Percentiles rank a stretch among this genome's conserved stretches.
These are phyloP conservation scores for Colletotrichum noveboracense DNA, from an alignment of 2,329 filamentous ascomycete species.

Conservation along the genomic window DNA sequence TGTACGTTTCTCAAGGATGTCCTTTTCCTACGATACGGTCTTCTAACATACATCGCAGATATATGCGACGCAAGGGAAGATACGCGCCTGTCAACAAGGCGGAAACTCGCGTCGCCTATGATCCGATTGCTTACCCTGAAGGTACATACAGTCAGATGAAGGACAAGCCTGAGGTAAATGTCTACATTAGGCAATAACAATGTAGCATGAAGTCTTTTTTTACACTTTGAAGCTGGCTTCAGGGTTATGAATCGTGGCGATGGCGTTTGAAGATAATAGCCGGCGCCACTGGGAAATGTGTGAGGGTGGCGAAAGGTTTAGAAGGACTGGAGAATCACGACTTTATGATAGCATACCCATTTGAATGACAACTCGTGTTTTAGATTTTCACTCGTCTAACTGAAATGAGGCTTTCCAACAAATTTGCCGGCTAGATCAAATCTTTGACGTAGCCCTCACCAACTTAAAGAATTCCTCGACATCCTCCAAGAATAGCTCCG, in stretches of 20 bases:
- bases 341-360: background rate
- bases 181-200: background rate
- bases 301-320: background rate
- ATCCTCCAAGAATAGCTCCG: slow-evolving; percentile 8
- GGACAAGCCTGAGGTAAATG: background rate
- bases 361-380: background rate
- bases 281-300: background rate
- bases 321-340: background rate
- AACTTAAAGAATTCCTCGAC: background rate
- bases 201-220: fast-evolving
- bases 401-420: fast-evolving
- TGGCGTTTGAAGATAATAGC: background rate
- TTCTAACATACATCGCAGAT: background rate
- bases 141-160: background rate
- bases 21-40: fast-evolving
- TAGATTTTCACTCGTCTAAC: fast-evolving
- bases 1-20: background rate
- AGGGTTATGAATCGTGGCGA: background rate
- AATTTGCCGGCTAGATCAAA: background rate
- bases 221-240: background rate
- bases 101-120: background rate
- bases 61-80: background rate
- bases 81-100: background rate
- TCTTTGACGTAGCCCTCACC: background rate
- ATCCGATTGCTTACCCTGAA: background rate